Percentiles rank a stretch among this genome's conserved stretches.
These are phyloP conservation scores for Sarcodon aspratus DNA, from an alignment of 768 basidiomycete genomes.

Conservation along the genomic window DNA sequence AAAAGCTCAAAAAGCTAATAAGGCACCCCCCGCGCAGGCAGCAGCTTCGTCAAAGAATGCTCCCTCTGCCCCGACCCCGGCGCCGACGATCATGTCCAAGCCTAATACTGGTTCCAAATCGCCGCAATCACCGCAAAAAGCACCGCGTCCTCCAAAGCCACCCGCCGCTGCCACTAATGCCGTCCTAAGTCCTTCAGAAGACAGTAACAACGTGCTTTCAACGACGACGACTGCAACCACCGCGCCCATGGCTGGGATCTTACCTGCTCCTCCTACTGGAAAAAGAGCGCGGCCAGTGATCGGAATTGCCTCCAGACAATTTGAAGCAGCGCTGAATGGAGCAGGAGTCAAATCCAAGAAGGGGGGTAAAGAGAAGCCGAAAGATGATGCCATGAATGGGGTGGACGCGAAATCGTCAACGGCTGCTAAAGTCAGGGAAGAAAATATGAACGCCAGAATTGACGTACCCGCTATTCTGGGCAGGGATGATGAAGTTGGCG, in stretches of 20 bases:
- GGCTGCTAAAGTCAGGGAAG: neutral
- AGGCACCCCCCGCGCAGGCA: neutral
- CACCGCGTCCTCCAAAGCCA: constrained; percentile 4
- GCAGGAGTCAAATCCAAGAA: constrained; percentile 35
- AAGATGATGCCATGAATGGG: constrained; percentile 6
- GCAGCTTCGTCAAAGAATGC: neutral
- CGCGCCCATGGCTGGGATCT: constrained; percentile 2
- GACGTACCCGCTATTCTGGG: constrained; percentile 8
- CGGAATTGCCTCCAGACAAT: constrained; percentile 53
- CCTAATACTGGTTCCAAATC: neutral
- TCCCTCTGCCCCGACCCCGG: constrained; percentile 1
- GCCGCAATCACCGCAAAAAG: constrained; percentile 1
- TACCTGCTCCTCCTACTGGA: constrained; percentile 8
- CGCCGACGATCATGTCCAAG: constrained; percentile 5
- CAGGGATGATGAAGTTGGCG: constrained; percentile 7
- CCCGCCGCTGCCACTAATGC: constrained; percentile 9
- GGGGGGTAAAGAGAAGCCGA: constrained; percentile 23
- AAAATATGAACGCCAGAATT: constrained; percentile 1
- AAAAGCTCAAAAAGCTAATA: constrained; percentile 20
- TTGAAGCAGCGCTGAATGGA: constrained; percentile 62
- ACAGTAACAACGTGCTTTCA: constrained; percentile 7
- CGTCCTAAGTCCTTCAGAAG: constrained; percentile 9
- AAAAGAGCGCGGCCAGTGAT: constrained; percentile 47
- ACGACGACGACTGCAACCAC: constrained; percentile 7
- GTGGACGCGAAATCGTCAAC: constrained; percentile 8